Base-by-base conservation (phyloP, 805 yeast species). In the Yamadazyma tumulicola region DNA sequence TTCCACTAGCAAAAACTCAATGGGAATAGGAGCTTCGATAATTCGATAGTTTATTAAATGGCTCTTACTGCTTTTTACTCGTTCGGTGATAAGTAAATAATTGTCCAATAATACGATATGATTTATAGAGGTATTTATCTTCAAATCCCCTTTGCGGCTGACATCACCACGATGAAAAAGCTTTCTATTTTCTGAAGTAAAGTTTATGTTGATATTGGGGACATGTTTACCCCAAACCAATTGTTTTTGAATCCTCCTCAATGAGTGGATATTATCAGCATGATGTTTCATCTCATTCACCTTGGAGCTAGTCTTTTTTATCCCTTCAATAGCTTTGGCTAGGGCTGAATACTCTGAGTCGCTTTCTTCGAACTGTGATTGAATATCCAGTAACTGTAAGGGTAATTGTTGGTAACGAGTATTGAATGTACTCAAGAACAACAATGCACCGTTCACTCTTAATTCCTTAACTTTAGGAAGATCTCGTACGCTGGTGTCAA, bases 41-140 rank as follows among this genome's bases (percentile, higher is more conserved):
- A 79, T 68, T 43, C 67, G 48, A 37, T 52, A 62, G 10, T 42
- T 68, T 29, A 40, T 34, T 52, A 67, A 35, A 12, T 45, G 43
- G 17, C 21, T 26, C 28, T 46, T 50, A 20, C 63, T 72, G 29
- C 69, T 72, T 6, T 64, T 63, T 2, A 72, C 55, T 30, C 67
- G 68, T 26, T 85, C 81, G 1, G 85, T 79, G 1, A 86, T 70
- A 20, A 86, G 50, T 28, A 86, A 57, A 46, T 69, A 84, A 48
- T 86, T 84, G 51, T 86, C 95, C 34, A 86, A 57, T 19, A 86
- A 57, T 13, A 85, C 74, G 16, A 83, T 47, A 43, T 75, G 71
- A 30, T 58, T 59, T 0, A 70, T 62, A 6, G 65, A 59, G 25
- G 83, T 68, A 25, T 79, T 81, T 19, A 79, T 61, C 64, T 79